phyloP scores from a whole-genome alignment of 2,329 filamentous ascomycete genomes.

The Colletotrichum echinochloae region DNA sequence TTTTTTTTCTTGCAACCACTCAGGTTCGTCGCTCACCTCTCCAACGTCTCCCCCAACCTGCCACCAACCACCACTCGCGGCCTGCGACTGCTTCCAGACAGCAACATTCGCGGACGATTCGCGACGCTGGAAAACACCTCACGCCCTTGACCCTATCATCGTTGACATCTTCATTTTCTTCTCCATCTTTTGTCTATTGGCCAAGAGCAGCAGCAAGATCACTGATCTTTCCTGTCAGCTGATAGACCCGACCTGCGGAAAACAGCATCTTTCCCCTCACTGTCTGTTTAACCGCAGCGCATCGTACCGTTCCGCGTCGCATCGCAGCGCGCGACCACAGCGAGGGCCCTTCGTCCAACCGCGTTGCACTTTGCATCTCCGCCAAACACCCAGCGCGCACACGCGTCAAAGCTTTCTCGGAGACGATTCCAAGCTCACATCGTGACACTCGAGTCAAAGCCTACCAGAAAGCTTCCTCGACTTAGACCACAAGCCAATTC shows the following conservation, averaged over 20 bases:
- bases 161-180: slow-evolving; percentile 49
- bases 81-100: slow-evolving; percentile 44
- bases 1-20: slow-evolving; percentile 45
- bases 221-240: slow-evolving; percentile 59
- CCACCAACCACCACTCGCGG: slow-evolving; percentile 41
- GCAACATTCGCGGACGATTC: slow-evolving; percentile 44
- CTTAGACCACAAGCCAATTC: slow-evolving; percentile 33
- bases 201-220: slow-evolving; percentile 42
- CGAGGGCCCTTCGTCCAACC: slow-evolving; percentile 42
- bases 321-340: slow-evolving; percentile 42
- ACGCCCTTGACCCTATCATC: slow-evolving; percentile 61
- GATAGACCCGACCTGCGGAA: slow-evolving; percentile 61
- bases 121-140: slow-evolving; percentile 46
- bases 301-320: slow-evolving; percentile 17
- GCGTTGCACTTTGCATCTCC: slow-evolving; percentile 38
- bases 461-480: slow-evolving; percentile 41
- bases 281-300: slow-evolving; percentile 23
- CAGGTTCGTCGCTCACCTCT: slow-evolving; percentile 45
- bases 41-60: slow-evolving; percentile 43
- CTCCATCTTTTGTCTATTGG: slow-evolving; percentile 61
- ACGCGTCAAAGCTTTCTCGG: slow-evolving; percentile 37
- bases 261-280: slow-evolving; percentile 42
- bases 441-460: slow-evolving; percentile 41
- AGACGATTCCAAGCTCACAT: slow-evolving; percentile 36
- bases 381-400: slow-evolving; percentile 20